Conservation (phyloP, 2,329 filamentous ascomycete species). For the Cordyceps pruinosa region DNA sequence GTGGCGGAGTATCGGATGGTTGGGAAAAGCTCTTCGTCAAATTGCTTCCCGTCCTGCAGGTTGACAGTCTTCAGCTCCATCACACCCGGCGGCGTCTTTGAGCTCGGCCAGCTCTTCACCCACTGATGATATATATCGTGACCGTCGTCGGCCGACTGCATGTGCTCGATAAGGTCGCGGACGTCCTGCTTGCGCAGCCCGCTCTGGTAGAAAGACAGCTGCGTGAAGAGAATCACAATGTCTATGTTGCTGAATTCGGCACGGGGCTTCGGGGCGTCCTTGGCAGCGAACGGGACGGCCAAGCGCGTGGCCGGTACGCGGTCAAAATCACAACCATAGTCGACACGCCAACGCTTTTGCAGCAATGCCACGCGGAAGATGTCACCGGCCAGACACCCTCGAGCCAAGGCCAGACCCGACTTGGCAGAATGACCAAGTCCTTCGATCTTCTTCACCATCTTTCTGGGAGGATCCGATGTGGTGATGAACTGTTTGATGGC, state of each 20-base stretch:
- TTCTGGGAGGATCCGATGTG: fast-evolving
- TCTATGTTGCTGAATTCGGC: constrained; percentile 60
- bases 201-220: constrained; percentile 47
- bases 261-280: constrained; percentile 47
- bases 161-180: constrained; percentile 35
- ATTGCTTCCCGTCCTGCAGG: constrained; percentile 46
- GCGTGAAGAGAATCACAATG: constrained; percentile 48
- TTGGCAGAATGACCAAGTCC: not conserved
- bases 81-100: constrained; percentile 24
- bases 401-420: constrained; percentile 28
- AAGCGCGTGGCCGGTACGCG: constrained; percentile 38
- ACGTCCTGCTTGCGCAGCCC: constrained; percentile 48
- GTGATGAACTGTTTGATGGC: not conserved
- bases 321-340: constrained; percentile 49
- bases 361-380: constrained; percentile 47
- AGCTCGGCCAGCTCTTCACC: constrained; percentile 31
- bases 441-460: not conserved
- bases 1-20: constrained; percentile 44
- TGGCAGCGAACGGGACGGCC: constrained; percentile 53
- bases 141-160: constrained; percentile 46
- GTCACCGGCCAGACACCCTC: constrained; percentile 49
- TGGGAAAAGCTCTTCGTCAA: constrained; percentile 43
- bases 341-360: constrained; percentile 57
- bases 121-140: constrained; percentile 45
- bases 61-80: constrained; percentile 44